Evolutionary conservation across 306 rosid genomes (phyloP), one percentile per base, ranked within the genome.

Genomic region (Pyrus communis): DNA sequence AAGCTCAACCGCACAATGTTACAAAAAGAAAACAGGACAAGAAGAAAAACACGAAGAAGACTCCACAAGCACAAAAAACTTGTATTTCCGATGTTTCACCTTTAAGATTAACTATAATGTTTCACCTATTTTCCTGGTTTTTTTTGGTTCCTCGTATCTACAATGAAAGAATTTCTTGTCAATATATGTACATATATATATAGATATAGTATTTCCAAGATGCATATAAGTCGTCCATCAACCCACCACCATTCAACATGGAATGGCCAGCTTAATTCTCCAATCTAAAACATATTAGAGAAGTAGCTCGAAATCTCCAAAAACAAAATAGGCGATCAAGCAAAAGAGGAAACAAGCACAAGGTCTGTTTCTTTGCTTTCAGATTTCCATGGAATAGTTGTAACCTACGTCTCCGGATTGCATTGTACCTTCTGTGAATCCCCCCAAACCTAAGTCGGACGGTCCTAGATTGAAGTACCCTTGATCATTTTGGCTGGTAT

Each of bases 381-480:
- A 2, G 25, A 42, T 73, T 18, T n/a, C 57, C 67, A 28, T 70
- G 7, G 45, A 58, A 57, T 57, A 57, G 38, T 9, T 17, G 52
- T 1, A 54, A 67, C 12, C 6, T 28, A 30, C 22, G 19, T 46
- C 76, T 65, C 61, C 59, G 18, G 46, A 25, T 21, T n/a, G 40
- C 2, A 18, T 19, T 45, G 28, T 30, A 46, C 59, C 81, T 78
- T 55, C 67, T 58, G 9, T 54, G 69, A 45, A 66, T 73, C 57
- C 77, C 65, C 19, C 80, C 66, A 62, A 81, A 57, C 76, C 40
- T 0, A 49, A 49, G 55, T 49, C 55, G 21, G 55, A 49, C 55
- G 18, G 6, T 43, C 77, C 84, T 38, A 78, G 45, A 49, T 83
- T 72, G 52, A 84, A 65, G 82, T 77, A 87, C 18, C 66, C 80